Base-by-base conservation (phyloP, 2,329 filamentous ascomycete species). In the Thelonectria discophora region DNA sequence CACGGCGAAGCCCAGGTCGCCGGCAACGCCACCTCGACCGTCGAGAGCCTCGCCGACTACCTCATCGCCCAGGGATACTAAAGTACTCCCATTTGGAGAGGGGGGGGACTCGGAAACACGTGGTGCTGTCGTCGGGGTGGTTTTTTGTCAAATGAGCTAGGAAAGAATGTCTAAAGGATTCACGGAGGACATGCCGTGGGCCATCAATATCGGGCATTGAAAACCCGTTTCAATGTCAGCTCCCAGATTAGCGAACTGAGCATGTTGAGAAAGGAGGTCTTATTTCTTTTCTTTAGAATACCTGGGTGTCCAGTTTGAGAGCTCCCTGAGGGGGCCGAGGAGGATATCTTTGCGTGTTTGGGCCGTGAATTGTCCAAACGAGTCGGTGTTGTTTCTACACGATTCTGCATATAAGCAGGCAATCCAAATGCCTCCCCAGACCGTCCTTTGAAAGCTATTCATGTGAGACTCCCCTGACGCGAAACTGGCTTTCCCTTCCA, bases 21-120 rank as follows among this genome's bases (percentile, higher is more conserved):
- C 54, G 89, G 92, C 75, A 89, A 90, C 77, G 89, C 92, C 65
- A 89, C 89, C 72, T 86, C 86, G 76, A 92, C 91, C 51, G 91
- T 97, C 69, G 91, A 94, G 82, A 84, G 88, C 72, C 86, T 99
- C 65, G 93, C 87, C 73, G 92, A 97, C 79, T 97, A 98, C 83
- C 87, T 97, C 66, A 88, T 92, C 77, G 85, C 87, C 72, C 82
- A 86, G 67, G 87, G 88, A 67, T 97, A 96, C 84, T 97, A 88
- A 82, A 63, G 21, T 6, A 24, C 21, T 53, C 55, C 53, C 48
- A 24, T 42, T 11, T 37, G 34, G 5, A 2, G 34, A 8, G 34
- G 34, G 3, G 2, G 12, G 27, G 34, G 12, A 37, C 34, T 37
- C 15, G 34, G 34, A 15, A 37, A 37, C 11, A 37, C 34, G 27